These are phyloP conservation scores for Pelargonium fulgidum DNA, from an alignment of 441 rosid genomes.

Conservation along the genomic window DNA sequence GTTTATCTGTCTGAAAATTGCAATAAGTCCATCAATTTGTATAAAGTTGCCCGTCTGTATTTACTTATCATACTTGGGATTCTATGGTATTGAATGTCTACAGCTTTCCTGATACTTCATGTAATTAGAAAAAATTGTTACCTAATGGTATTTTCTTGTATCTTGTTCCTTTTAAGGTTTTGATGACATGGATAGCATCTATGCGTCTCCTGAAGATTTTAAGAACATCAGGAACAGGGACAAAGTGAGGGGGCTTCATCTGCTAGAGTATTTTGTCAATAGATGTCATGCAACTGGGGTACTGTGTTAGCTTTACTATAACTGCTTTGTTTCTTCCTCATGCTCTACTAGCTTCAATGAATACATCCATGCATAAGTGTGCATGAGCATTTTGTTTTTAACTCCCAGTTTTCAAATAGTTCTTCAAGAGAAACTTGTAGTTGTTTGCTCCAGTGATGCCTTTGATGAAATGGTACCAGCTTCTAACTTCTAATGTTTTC, in stretches of 20 bases:
- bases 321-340: not conserved
- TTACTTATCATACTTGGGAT: no score
- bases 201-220: slow-evolving; percentile 83
- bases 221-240: slow-evolving; percentile 47
- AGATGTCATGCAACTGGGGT: slow-evolving; percentile 82
- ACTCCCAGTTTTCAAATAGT: no score
- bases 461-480: not conserved
- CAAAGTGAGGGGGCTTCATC: slow-evolving; percentile 62
- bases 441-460: not conserved
- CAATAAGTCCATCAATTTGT: no score
- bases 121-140: not conserved
- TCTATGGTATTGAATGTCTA: no score
- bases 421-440: not conserved
- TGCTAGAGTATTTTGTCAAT: slow-evolving; percentile 74
- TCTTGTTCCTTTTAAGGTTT: slow-evolving; percentile 46
- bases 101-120: not conserved
- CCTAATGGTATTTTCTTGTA: not conserved
- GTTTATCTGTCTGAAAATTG: no score
- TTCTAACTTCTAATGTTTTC: no score
- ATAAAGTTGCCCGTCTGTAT: no score
- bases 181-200: slow-evolving; percentile 72
- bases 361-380: not conserved
- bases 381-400: not conserved
- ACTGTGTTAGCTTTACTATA: slow-evolving; percentile 8
- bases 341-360: not conserved